Evolutionary conservation across 345 rosid species (phyloP), one percentile per base, ranked within the genome.

Genomic region (Rubroshorea leprosula): DNA sequence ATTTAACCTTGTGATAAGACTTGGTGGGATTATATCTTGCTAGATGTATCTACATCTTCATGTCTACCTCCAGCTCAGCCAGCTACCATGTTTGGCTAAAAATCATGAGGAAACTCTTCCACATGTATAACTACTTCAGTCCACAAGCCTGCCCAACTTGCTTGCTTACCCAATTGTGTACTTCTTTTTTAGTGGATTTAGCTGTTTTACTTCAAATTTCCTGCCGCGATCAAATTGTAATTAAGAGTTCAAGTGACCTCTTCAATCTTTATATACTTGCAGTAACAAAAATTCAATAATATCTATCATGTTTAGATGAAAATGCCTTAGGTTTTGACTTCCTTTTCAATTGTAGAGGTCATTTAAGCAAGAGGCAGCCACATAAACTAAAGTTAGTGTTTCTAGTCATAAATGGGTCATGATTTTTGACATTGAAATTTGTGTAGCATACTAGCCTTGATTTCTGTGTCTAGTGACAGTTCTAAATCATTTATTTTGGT

Each of bases 361-460:
- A 11, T 41, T 60, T 31, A 13, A n/a, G 49, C 1, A 29, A 35
- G 56, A 60, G 23, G 18, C 18, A 22, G 56, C 17, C 11, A n/a
- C 11, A 25, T 13, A 2, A 38, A 49, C n/a, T 38, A 50, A 27
- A 22, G 22, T 22, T 9, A 29, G 35, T 60, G 22, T 38, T 60
- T 3, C 35, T 49, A 35, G 18, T 38, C 0, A n/a, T n/a, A n/a
- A n/a, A n/a, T n/a, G n/a, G n/a, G n/a, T n/a, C n/a, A n/a, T n/a
- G n/a, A n/a, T n/a, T n/a, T n/a, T n/a, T n/a, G n/a, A n/a, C n/a
- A 23, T 60, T 50, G 16, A 51, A 61, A 17, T 13, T 50, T 35
- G 17, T 25, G 49, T 23, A 51, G 65, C 35, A 51, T 61, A 19
- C 12, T 35, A 35, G 12, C 41, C 9, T 35, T 50, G 6, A 35